Base-by-base conservation (phyloP, 2,329 filamentous ascomycete genomes). In the Aspergillus sp. region DNA sequence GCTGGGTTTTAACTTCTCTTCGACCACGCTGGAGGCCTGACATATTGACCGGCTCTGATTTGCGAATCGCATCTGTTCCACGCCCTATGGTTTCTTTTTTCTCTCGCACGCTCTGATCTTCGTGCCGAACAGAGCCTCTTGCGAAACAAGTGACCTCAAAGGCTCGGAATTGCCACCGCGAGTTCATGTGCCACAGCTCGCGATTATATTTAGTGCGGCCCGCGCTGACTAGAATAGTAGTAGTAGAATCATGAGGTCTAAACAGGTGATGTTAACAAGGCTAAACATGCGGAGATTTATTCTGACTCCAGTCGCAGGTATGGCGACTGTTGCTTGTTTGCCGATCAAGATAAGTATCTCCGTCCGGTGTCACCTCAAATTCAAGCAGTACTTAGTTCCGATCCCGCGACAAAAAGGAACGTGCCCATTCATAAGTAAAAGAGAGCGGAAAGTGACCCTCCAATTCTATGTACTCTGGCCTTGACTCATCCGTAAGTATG, bases 1-100 rank as follows among this genome's bases (percentile, higher is more conserved):
- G 35, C 14, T n/a, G 15, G 12, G 6, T 37, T 37, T 37, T 37
- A 37, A 37, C 14, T 37, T 37, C 14, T n/a, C 35, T 37, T 37
- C 5, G 35, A 37, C 14, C 14, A 37, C 12, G 7, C 35, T n/a
- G 35, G 15, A 37, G 41, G 41, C 17, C 41, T 21, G 23, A 44
- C 23, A 23, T 46, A 46, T 46, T 23, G 21, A n/a, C 25, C n/a
- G 25, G 23, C n/a, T 15, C 14, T 46, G 44, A 27, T 46, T 46
- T 46, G 44, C 44, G 44, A 46, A 46, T 46, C 44, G 44, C 44
- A 27, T 46, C 44, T n/a, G n/a, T 46, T 31, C 44, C 44, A n/a
- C 44, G 44, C 44, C 44, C 8, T 23, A 31, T 46, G 44, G 9
- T 46, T 27, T 31, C 21, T 31, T 46, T 46, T 46, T 44, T 44